Evolutionary conservation across 2,329 filamentous ascomycete species (phyloP), one percentile per base, ranked within the genome.

Genomic region (Botryosphaeria agaves): DNA sequence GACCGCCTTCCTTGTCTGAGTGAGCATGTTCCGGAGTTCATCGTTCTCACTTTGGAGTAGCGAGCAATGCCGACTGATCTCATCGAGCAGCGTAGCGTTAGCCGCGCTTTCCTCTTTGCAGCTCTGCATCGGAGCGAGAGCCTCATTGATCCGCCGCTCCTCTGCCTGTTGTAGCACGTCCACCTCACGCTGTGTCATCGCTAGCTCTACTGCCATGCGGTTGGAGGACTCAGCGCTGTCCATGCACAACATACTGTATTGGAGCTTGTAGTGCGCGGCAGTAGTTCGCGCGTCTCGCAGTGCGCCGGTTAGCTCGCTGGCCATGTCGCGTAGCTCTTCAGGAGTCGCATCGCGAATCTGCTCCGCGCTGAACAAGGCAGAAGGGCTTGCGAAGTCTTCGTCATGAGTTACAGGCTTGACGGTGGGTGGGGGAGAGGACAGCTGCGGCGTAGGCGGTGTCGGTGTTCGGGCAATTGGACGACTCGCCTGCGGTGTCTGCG

Each of bases 101-200:
- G 49, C 59, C 31, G 51, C 60, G 47, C 48, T 61, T 45, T 34
- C 51, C 40, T 37, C 56, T 46, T 38, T 46, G 42, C 38, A 46
- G 31, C 41, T 39, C 65, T 64, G 33, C 31, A 5, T 59, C 14
- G 57, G 61, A 5, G 56, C 55, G 39, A 57, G 64, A 33, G 67
- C 55, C 35, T 72, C 66, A 14, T 59, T 61, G 27, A 63, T 72
- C 30, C 68, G 69, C 30, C 72, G 69, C 47, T 78, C 69, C 46
- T 89, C 79, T 9, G 74, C 73, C 37, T 68, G 65, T 36, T 84
- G 77, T 17, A 94, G 60, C 8, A 85, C 80, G 37, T 93, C 80
- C 14, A 92, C 77, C 53, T 94, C 84, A 14, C 79, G 69, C 37
- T 82, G 72, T n/a, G 77, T 78, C 70, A 94, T 85, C 39, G 89